phyloP scores from a whole-genome alignment of 2,329 filamentous ascomycete species.

The Hypoxylon sp. region DNA sequence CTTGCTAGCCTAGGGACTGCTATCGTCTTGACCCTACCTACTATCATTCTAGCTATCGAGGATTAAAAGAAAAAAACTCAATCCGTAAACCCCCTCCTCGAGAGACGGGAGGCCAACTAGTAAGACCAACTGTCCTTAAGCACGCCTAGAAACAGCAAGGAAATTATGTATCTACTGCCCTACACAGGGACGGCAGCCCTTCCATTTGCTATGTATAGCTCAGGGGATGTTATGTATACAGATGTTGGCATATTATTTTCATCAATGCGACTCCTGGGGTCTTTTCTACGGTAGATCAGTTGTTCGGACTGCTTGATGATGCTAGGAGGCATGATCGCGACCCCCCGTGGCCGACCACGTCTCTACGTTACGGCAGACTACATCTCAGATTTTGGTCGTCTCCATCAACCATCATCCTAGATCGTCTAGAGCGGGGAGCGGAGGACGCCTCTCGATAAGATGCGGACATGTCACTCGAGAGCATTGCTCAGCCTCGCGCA shows the following conservation, averaged over 20 bases:
- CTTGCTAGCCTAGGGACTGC: constrained; percentile 3
- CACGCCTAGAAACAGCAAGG: neutral
- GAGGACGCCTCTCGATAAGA: constrained; percentile 43
- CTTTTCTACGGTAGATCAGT: neutral
- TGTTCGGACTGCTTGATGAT: neutral
- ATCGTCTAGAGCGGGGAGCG: constrained; percentile 44
- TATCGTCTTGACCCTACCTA: constrained; percentile 10
- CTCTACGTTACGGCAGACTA: constrained; percentile 25
- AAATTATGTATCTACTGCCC: constrained; percentile 4
- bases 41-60: constrained; percentile 18
- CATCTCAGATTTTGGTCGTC: constrained; percentile 23
- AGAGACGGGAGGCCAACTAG: constrained; percentile 1
- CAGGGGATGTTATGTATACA: constrained; percentile 6
- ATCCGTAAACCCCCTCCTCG: constrained; percentile 12
- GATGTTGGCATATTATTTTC: constrained; percentile 7
- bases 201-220: constrained; percentile 21
- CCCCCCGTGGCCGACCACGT: neutral
- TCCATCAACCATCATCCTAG: constrained; percentile 35
- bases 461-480: constrained; percentile 43
- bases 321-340: constrained; percentile 8
- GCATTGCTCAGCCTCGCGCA: constrained; percentile 28
- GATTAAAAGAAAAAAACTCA: constrained; percentile 14
- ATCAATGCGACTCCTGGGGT: neutral
- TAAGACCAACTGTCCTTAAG: constrained; percentile 5
- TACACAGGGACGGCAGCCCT: constrained; percentile 17